A percentile compares a stretch with the other conserved stretches of the same genome.
Evolutionary conservation across 257 asterid species (phyloP).

Genomic region (Rhazya stricta): DNA sequence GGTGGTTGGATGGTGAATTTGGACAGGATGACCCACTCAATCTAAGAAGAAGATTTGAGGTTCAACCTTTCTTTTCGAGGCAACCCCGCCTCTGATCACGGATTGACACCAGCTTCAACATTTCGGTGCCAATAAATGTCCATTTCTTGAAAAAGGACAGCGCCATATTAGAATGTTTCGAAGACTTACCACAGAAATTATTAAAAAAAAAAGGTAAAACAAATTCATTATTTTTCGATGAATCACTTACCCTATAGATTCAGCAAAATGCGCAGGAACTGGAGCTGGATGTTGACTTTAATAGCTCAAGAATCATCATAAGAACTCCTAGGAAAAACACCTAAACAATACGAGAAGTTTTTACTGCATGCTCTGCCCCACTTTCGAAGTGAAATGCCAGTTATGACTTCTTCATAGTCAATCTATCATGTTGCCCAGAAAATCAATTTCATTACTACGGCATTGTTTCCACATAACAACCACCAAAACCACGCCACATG

Average conservation of each 20-base stretch:
- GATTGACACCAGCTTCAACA: background rate
- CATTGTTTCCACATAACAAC: background rate
- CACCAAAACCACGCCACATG: background rate
- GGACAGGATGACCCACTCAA: background rate
- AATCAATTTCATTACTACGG: background rate
- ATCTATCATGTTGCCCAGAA: background rate
- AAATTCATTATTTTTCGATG: too few relatives aligned
- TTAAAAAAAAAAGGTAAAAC: background rate
- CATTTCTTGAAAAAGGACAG: background rate
- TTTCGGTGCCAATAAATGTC: too few relatives aligned
- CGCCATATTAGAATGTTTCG: background rate
- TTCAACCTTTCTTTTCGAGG: background rate
- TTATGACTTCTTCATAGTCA: background rate
- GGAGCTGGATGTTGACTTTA: too few relatives aligned
- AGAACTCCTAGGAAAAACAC: too few relatives aligned
- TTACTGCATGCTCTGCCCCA: background rate
- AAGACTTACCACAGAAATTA: background rate
- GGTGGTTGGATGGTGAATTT: background rate
- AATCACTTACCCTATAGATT: too few relatives aligned
- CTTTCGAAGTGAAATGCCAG: background rate
- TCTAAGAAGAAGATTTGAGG: background rate
- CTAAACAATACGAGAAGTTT: too few relatives aligned
- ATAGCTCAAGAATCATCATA: too few relatives aligned
- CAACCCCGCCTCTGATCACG: constrained; percentile 15
- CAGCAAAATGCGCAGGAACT: too few relatives aligned